Percentiles rank a stretch among this genome's conserved stretches.
Evolutionary conservation across 257 asterid genomes (phyloP).

Genomic region (Solanum ahanhuiri): DNA sequence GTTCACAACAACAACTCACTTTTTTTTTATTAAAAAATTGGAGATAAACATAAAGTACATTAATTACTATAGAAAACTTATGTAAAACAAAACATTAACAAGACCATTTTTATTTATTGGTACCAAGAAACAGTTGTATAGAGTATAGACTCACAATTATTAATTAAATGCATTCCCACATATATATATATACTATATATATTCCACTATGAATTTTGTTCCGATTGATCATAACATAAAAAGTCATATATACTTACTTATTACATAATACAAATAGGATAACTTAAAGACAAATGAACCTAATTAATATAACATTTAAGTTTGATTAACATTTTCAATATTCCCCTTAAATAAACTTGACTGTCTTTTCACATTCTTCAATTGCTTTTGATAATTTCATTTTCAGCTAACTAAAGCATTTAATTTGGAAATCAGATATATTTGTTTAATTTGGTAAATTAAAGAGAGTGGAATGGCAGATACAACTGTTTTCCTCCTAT

Average conservation of each 20-base stretch:
- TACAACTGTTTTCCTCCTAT: conserved; percentile 30
- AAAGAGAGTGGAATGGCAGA: conserved; percentile 15
- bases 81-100: background rate
- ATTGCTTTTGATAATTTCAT: background rate
- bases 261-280: background rate
- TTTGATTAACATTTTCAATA: background rate
- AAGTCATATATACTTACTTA: background rate
- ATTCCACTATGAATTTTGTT: background rate
- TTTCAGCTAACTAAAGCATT: conserved; percentile 1
- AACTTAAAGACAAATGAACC: background rate
- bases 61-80: background rate
- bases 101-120: background rate
- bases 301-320: background rate
- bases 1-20: conserved; percentile 9
- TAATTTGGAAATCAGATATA: background rate
- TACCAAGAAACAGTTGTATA: background rate
- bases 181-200: no score
- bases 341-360: background rate
- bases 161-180: background rate
- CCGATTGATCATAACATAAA: background rate
- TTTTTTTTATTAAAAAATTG: background rate
- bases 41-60: background rate
- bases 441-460: background rate
- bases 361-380: background rate
- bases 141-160: background rate